Base-by-base conservation (phyloP, 768 basidiomycete species). In the Leccinum disarticulatum region DNA sequence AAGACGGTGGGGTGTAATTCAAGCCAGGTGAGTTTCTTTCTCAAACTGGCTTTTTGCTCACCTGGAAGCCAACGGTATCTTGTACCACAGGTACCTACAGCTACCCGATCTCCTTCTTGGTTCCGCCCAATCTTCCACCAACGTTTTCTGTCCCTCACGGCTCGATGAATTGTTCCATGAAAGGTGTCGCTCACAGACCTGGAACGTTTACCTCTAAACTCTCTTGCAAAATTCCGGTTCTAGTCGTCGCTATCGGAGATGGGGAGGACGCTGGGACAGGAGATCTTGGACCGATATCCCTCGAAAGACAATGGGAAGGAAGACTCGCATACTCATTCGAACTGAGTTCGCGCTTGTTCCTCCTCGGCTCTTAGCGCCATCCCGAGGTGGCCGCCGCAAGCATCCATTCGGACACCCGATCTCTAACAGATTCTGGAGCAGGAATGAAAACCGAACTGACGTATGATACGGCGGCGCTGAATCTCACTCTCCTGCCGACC, bases 281-380 rank as follows among this genome's bases (percentile, higher is more conserved):
- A 25, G 93, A 92, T 56, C 83, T 81, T 0, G 90, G 90, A 58
- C 91, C 87, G 63, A 83, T 97, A 56, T 78, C 90, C 51, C 83
- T 98, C 3, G 89, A 98, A 69, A 80, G 91, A 19, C 86, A 91
- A 63, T 99, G 97, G 97, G 94, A 95, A 59, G 83, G 84, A 51
- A 90, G 95, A 69, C 73, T 94, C 65, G 87, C 91, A 55, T 98
- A 96, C 67, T 76, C 93, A 28, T 85, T 96, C 49, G 82, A 84
- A 0, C 75, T 95, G 19, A 86, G 86, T 17, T 90, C 89, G 7
- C 86, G 91, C 61, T 88, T 87, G 60, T 92, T 97, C 73, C 83
- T 87, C n/a, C 87, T 97, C 50, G 95, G 95, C 38, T 63, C 70
- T 31, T 51, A 51, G 19, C 64, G 55, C 25, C 60, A 47, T 54